A percentile compares a stretch with the other conserved stretches of the same genome.
phyloP scores from a whole-genome alignment of 495 filamentous ascomycete genomes.

The Evernia prunastri region DNA sequence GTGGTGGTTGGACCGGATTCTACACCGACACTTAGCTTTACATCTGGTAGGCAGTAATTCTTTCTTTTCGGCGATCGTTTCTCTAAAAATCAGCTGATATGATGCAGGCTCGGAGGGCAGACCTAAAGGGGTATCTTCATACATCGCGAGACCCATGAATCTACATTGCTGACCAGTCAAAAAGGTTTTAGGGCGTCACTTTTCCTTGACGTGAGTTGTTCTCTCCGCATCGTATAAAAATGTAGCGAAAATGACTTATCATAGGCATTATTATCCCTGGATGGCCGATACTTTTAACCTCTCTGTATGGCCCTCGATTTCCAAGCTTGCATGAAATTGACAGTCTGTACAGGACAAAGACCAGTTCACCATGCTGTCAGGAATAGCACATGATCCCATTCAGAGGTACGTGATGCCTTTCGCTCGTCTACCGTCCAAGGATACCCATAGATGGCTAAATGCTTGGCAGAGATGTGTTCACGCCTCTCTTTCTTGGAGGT shows the following conservation, averaged over 20 bases:
- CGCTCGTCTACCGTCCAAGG: too few species aligned
- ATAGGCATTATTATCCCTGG: constrained; percentile 77
- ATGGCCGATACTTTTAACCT: constrained; percentile 81
- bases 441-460: not conserved
- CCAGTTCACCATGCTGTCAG: constrained; percentile 68
- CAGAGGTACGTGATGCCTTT: not conserved
- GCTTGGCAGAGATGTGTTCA: constrained; percentile 69
- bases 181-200: constrained; percentile 65
- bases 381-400: constrained; percentile 1
- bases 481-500: constrained; percentile 56
- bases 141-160: too few species aligned
- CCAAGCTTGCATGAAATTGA: too few species aligned
- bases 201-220: constrained; percentile 50
- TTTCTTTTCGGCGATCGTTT: not conserved
- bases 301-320: too few species aligned
- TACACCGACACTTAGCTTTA: constrained; percentile 62
- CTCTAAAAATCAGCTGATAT: not conserved
- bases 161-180: not conserved
- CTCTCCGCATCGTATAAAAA: too few species aligned
- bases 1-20: constrained; percentile 88
- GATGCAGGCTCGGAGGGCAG: constrained; percentile 66
- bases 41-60: constrained; percentile 4
- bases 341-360: constrained; percentile 50
- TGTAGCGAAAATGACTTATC: too few species aligned
- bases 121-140: constrained; percentile 65